phyloP scores from a whole-genome alignment of 139 green algal species.

The Pleodorina starrii region DNA sequence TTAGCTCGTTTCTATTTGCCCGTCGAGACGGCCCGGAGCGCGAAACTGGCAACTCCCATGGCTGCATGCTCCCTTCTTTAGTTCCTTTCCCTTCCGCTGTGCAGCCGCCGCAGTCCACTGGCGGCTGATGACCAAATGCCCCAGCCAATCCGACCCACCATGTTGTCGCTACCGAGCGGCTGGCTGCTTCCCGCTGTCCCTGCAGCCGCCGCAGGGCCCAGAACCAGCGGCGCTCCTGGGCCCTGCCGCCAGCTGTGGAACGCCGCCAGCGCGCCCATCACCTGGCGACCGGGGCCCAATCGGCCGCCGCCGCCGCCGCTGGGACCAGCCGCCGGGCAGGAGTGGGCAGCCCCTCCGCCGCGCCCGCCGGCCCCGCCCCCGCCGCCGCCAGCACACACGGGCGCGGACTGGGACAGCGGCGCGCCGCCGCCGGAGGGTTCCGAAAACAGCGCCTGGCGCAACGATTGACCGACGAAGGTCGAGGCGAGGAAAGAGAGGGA shows the following conservation, averaged over 20 bases:
- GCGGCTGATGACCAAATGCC: too few species aligned
- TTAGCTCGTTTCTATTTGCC: too few species aligned
- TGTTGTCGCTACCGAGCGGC: background rate
- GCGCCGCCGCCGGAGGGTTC: background rate
- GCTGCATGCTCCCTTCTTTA: too few species aligned
- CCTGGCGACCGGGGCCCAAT: background rate
- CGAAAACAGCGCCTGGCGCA: slow-evolving; percentile 6
- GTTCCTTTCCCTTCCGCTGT: too few species aligned
- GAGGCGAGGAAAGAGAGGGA: background rate
- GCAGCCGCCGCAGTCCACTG: too few species aligned
- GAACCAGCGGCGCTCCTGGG: background rate
- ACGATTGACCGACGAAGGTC: background rate
- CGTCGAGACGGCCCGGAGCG: too few species aligned
- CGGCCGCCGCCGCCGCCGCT: background rate
- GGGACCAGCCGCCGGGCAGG: too few species aligned
- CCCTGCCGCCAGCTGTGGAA: background rate
- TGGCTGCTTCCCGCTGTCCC: too few species aligned
- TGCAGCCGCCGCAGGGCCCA: background rate
- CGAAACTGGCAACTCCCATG: too few species aligned
- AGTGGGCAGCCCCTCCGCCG: background rate
- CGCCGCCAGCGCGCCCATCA: background rate
- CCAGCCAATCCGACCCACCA: too few species aligned
- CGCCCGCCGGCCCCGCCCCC: background rate
- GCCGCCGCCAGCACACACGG: background rate
- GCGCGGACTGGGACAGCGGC: background rate